Conservation (phyloP, 192 early-diverging fungal genomes). For the Rhizoclosmatium globosum region DNA sequence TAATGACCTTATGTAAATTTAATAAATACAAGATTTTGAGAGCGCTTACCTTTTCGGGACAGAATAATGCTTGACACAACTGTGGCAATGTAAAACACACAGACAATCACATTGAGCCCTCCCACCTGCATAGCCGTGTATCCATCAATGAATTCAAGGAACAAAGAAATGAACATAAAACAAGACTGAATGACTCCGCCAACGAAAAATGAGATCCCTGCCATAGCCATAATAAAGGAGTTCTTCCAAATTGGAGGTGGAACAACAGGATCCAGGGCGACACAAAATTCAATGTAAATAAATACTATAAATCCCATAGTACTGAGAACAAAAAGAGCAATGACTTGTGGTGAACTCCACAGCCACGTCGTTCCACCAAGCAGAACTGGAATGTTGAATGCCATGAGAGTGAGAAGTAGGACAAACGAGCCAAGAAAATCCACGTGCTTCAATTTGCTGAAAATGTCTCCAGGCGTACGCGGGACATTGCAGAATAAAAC, state of each 20-base stretch:
- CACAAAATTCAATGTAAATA: slow-evolving; percentile 52
- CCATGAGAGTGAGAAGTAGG: slow-evolving; percentile 53
- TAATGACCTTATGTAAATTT: slow-evolving; percentile 58
- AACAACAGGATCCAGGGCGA: too few relatives aligned
- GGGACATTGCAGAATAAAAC: slow-evolving; percentile 68
- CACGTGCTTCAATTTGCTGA: slow-evolving; percentile 72
- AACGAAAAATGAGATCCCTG: slow-evolving; percentile 70
- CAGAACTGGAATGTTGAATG: slow-evolving; percentile 73
- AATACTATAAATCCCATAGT: too few relatives aligned
- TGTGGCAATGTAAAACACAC: too few relatives aligned
- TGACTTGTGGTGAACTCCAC: slow-evolving; percentile 66
- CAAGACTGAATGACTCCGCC: slow-evolving; percentile 56
- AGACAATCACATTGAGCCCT: too few relatives aligned
- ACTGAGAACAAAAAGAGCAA: slow-evolving; percentile 35
- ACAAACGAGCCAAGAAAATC: slow-evolving; percentile 71
- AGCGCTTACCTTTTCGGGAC: too few relatives aligned
- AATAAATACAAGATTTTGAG: too few relatives aligned
- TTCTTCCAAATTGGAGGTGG: too few relatives aligned
- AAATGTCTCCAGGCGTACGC: slow-evolving; percentile 52
- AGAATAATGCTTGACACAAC: too few relatives aligned
- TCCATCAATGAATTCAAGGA: background rate
- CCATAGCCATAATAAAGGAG: slow-evolving; percentile 70
- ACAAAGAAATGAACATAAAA: slow-evolving; percentile 40
- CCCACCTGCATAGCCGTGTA: too few relatives aligned
- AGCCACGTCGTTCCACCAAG: slow-evolving; percentile 76